Percentiles rank a stretch among this genome's conserved stretches.
phyloP scores from a whole-genome alignment of 116 monocot species.

The Phalaenopsis hybrid region DNA sequence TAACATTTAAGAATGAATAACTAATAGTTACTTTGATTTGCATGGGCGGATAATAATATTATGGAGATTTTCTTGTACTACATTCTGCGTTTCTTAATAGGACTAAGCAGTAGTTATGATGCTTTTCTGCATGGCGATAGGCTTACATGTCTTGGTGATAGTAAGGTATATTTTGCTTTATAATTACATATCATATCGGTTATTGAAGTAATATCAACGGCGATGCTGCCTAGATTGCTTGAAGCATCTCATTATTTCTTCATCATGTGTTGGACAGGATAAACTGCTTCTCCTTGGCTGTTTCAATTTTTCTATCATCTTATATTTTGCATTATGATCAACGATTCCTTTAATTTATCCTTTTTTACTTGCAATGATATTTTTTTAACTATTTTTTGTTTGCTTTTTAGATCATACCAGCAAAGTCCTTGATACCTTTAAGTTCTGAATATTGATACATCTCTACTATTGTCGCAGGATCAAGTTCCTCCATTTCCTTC shows the following conservation, averaged over 20 bases:
- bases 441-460: not conserved
- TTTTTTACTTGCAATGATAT: not conserved
- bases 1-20: too few species aligned
- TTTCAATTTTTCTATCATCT: not conserved
- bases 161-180: not conserved
- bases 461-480: slow-evolving; percentile 40
- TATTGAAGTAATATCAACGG: not conserved
- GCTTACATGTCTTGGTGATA: not conserved
- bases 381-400: not conserved
- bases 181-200: not conserved
- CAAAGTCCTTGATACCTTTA: not conserved
- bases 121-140: not conserved
- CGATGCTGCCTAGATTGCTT: not conserved
- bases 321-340: not conserved
- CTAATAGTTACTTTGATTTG: too few species aligned
- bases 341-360: not conserved
- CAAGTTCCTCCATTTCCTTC: slow-evolving; percentile 99
- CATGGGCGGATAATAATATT: too few species aligned
- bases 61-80: too few species aligned
- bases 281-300: not conserved
- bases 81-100: not conserved
- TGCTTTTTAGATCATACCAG: not conserved
- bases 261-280: not conserved
- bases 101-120: not conserved
- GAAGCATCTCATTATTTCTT: not conserved